These are phyloP conservation scores for Coelastrella sp. DNA, from an alignment of 139 green algal genomes.

Conservation along the genomic window DNA sequence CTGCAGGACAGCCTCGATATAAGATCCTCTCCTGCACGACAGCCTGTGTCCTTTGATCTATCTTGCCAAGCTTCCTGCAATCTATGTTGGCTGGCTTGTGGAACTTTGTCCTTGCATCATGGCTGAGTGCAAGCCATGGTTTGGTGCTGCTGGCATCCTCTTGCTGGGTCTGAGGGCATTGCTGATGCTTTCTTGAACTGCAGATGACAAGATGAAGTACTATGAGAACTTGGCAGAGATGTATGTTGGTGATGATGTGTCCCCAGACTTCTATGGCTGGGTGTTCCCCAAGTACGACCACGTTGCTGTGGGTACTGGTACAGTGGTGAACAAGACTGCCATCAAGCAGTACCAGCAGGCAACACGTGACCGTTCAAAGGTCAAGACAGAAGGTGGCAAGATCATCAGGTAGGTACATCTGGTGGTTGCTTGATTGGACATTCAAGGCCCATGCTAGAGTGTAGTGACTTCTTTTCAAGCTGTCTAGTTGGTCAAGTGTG, in stretches of 20 bases:
- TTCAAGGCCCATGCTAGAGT: too few species aligned
- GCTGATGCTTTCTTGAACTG: background rate
- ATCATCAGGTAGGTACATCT: constrained; percentile 84
- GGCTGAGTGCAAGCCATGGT: too few species aligned
- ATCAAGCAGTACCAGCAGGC: constrained; percentile 99
- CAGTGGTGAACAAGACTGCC: constrained; percentile 99
- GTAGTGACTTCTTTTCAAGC: too few species aligned
- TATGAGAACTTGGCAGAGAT: constrained; percentile 99
- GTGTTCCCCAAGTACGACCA: constrained; percentile 99
- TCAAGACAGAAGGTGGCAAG: constrained; percentile 96
- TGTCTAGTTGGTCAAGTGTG: too few species aligned
- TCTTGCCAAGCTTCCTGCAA: too few species aligned
- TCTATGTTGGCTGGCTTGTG: too few species aligned
- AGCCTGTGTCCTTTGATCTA: too few species aligned
- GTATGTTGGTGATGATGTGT: constrained; percentile 99
- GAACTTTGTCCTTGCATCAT: too few species aligned
- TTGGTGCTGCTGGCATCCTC: too few species aligned
- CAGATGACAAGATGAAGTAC: constrained; percentile 99
- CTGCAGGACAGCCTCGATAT: too few species aligned
- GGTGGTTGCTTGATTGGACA: background rate
- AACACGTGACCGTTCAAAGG: constrained; percentile 81
- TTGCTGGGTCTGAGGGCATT: too few species aligned
- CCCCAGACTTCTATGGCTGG: constrained; percentile 99
- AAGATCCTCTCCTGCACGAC: too few species aligned
- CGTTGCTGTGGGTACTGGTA: constrained; percentile 98